Evolutionary conservation across 768 basidiomycete genomes (phyloP), one percentile per base, ranked within the genome.

Genomic region (Boletus speciosus): DNA sequence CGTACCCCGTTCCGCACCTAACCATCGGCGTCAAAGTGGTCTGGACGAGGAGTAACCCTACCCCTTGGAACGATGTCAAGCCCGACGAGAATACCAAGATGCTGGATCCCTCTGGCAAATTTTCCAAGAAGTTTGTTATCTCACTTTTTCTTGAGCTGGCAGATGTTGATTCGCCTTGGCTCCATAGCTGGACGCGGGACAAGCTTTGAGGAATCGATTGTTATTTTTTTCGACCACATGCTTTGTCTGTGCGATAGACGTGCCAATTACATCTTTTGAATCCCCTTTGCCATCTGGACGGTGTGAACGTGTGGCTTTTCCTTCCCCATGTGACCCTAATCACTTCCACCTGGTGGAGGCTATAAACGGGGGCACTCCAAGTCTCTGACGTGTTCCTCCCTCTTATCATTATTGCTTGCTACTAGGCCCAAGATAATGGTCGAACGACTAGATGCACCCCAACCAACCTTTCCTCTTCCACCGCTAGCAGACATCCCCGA

Each of bases 21-120:
- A 63, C 49, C 34, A 5, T 29, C 2, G 38, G 38, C 19, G 12
- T 34, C 21, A 39, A 52, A 82, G 81, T 83, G 51, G 69, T 84
- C 53, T 85, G 83, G 84, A 78, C 83, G 62, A 80, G 74, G 69
- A 69, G 65, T 69, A 94, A 95, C 78, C 91, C 91, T 35, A 85
- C 84, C 21, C 93, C 93, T n/a, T 94, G 90, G 89, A 90, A 90
- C 73, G 78, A 81, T 52, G 80, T 93, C 67, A 78, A 88, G 68
- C 84, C 79, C 37, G 78, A 86, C 64, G 84, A 93, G 71, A 81
- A 81, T 59, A 88, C 80, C 49, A 93, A 93, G 73, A 41, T 93
- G 55, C 63, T 83, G 66, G 68, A 78, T 41, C 80, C 89, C 37
- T 83, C 85, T 74, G 84, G 87, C 67, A 85, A 82, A 61, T 90